Base-by-base conservation (phyloP, 176 grass and related monocot genomes). In the Otatea glauca region DNA sequence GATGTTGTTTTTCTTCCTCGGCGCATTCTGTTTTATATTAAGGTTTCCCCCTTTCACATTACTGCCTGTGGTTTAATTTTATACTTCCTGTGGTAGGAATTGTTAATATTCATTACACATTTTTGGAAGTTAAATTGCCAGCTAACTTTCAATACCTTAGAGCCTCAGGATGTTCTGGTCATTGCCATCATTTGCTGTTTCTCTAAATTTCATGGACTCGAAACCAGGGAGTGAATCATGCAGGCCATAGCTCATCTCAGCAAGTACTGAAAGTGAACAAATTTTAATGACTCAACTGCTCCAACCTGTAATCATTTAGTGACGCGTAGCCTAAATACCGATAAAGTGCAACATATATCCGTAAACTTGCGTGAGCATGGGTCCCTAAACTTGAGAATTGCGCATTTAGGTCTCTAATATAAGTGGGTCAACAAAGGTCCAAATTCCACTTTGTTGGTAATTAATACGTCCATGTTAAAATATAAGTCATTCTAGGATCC, bases 81-180 rank as follows among this genome's bases (percentile, higher is more conserved):
- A 68, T 63, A 60, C 35, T 42, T 32, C 32, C n/a, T 43, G 1
- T 61, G 5, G 44, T 32, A 7, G 5, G 24, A 79, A 79, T 55
- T 35, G 15, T 74, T 77, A 64, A 4, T 53, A 60, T 82, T 13
- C 65, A 48, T 24, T 32, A 76, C 42, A 14, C 6, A 15, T 20
- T 55, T 61, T 72, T 58, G 23, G 4, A 86, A 20, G 14, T 78
- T 65, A n/a, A 34, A 55, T 79, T 84, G 6, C 14, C 9, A 58
- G 1, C 1, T 65, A 73, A 9, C 48, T 56, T 72, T 18, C 41
- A 12, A 77, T 71, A 32, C 58, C 59, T 12, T 80, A 21, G 11
- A 51, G 20, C 59, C 60, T 85, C 9, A 17, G 12, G 65, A 37
- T 70, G 51, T 54, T 45, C 9, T 69, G 2, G 12, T 78, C 4